Evolutionary conservation across 805 yeast genomes (phyloP).

Genomic region (Saturnispora serradocipensis): DNA sequence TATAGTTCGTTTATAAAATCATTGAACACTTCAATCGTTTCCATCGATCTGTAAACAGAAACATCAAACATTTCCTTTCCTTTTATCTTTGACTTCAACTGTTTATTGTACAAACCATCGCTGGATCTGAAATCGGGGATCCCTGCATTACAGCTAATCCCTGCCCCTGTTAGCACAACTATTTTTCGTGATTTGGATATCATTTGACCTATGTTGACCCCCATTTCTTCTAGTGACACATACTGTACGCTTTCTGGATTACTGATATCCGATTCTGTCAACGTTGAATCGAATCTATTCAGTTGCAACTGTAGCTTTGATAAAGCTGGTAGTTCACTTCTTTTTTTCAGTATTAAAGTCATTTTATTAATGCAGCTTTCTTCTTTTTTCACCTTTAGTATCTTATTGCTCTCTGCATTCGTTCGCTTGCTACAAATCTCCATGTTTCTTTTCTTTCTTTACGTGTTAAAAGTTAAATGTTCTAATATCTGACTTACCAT

Average conservation of each 20-base stretch:
- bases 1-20: constrained; percentile 81
- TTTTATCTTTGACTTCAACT: constrained; percentile 43
- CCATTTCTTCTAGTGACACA: constrained; percentile 2
- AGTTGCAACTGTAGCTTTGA: neutral
- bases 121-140: constrained; percentile 90
- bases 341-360: constrained; percentile 1
- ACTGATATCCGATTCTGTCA: constrained; percentile 2
- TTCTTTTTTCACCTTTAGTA: neutral
- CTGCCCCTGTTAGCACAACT: constrained; percentile 87
- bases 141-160: constrained; percentile 93
- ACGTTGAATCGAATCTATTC: constrained; percentile 6
- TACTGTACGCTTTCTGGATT: constrained; percentile 5
- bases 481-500: neutral
- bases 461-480: neutral
- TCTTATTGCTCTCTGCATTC: neutral
- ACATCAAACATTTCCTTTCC: constrained; percentile 92
- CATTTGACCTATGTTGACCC: constrained; percentile 29
- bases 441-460: neutral
- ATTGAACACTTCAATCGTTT: constrained; percentile 66
- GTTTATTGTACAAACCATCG: constrained; percentile 64
- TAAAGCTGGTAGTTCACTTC: neutral
- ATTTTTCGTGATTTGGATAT: constrained; percentile 43
- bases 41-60: constrained; percentile 61
- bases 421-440: neutral
- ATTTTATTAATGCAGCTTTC: neutral